Evolutionary conservation across 768 basidiomycete genomes (phyloP).

Genomic region (Gautieria morchelliformis): DNA sequence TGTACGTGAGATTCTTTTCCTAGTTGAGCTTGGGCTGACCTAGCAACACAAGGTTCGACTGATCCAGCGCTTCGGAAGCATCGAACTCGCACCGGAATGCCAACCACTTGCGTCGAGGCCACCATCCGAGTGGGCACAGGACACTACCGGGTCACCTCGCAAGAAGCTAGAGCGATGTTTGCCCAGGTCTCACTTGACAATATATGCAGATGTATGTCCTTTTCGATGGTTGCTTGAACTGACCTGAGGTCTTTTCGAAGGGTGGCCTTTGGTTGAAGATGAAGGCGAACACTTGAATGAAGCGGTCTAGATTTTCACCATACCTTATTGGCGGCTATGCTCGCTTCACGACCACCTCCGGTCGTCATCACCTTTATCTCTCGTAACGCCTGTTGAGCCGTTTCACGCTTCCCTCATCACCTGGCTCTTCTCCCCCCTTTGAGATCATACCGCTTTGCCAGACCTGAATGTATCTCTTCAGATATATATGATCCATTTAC

Average conservation of each 20-base stretch:
- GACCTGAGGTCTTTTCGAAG: background rate
- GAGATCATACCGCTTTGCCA: no score
- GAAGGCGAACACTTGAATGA: background rate
- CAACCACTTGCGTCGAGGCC: constrained; percentile 13
- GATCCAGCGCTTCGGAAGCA: constrained; percentile 36
- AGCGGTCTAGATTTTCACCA: background rate
- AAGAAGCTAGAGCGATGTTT: constrained; percentile 49
- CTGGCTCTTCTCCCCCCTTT: no score
- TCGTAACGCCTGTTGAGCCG: no score
- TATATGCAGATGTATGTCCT: constrained; percentile 34
- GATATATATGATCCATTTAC: no score
- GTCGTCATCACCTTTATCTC: no score
- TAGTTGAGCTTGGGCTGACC: constrained; percentile 6
- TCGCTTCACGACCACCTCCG: no score
- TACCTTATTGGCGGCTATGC: no score
- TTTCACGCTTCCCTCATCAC: no score
- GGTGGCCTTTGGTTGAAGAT: background rate
- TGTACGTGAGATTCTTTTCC: constrained; percentile 10
- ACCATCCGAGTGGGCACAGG: constrained; percentile 11
- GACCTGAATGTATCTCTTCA: no score
- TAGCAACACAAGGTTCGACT: constrained; percentile 23
- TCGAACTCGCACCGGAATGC: constrained; percentile 20
- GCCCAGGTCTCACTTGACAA: constrained; percentile 38
- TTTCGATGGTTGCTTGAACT: background rate
- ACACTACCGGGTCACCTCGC: constrained; percentile 8